Evolutionary conservation across 257 asterid genomes (phyloP), one percentile per base, ranked within the genome.

Genomic region (Solanum pennellii): DNA sequence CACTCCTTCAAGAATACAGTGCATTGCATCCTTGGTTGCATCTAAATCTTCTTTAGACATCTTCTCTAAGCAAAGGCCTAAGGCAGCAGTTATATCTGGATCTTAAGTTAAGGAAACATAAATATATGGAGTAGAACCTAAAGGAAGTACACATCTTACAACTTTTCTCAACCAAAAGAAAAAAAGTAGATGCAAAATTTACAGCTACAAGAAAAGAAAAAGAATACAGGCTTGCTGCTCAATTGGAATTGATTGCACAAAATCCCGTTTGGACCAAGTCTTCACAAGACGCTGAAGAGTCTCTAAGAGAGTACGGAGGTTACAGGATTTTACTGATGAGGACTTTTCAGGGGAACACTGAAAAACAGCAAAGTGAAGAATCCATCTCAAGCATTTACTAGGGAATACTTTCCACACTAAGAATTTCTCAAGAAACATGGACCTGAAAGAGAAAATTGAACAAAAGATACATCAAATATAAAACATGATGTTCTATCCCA

Each of bases 381-480:
- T 96, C 99, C 99, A 97, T 89, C 96, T 92, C 90, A 96, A 87
- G 93, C 98, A 96, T 90, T 98, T 88, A 86, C 90, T 88, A 66
- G 99, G 99, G 91, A 97, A 95, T 80, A 95, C 94, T 93, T 97
- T 97, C 99, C 98, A 95, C 86, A 97, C 92, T 88, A 97, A 91
- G 89, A 97, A 95, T 86, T 94, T 97, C 74, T 97, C 99, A 75
- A 89, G 91, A 90, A 97, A 96, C 90, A 92, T 92, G 89, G 96
- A 93, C 93, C 99, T 97, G 94, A 88, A 88, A 94, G 80, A 18
- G 80, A 84, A 79, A 86, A 83, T 37, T 16, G 35, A 72, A 52
- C 72, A 88, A 84, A 83, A 73, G 41, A 35, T 27, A 12, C 3
- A 6, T 56, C 82, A 47, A 72, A 9, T 13, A 73, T 29, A 49